Percentiles rank a stretch among this genome's conserved stretches.
Evolutionary conservation across 768 basidiomycete genomes (phyloP).

Genomic region (Rhodotorula babjevae): DNA sequence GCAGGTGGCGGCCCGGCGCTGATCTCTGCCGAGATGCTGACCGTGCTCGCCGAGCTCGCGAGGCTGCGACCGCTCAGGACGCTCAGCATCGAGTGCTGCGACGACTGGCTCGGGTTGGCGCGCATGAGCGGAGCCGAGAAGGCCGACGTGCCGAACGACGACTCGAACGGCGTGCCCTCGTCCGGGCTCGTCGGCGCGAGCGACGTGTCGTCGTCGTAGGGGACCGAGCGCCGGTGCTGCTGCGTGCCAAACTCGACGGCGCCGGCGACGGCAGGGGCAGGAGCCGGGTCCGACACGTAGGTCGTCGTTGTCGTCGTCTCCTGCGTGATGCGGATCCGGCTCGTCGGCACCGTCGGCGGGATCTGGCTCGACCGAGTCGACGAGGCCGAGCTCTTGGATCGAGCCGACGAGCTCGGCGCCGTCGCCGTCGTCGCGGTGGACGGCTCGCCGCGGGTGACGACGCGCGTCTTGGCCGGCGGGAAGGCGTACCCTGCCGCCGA

Average conservation of each 20-base stretch:
- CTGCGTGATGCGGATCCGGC: slow-evolving; percentile 27
- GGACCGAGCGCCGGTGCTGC: not conserved
- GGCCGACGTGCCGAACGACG: slow-evolving; percentile 2
- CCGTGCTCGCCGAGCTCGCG: slow-evolving; percentile 7
- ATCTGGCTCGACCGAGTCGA: not conserved
- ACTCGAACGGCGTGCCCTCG: slow-evolving; percentile 6
- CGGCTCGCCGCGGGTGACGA: not conserved
- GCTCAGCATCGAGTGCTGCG: not conserved
- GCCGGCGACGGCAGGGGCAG: not conserved
- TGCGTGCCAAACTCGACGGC: not conserved
- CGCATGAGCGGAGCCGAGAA: slow-evolving; percentile 12
- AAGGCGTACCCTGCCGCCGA: not conserved
- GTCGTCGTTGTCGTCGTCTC: slow-evolving; percentile 21
- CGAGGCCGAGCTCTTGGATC: not conserved
- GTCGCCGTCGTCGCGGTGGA: not conserved
- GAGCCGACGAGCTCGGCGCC: too few relatives aligned
- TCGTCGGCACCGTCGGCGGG: not conserved
- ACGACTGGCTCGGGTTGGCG: not conserved
- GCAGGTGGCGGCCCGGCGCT: not conserved
- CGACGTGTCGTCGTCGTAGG: not conserved
- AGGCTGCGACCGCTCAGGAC: not conserved
- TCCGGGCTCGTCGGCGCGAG: slow-evolving; percentile 3
- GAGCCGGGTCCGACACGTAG: slow-evolving; percentile 1
- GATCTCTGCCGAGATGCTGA: slow-evolving; percentile 2
- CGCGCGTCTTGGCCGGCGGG: not conserved